These are phyloP conservation scores for Fusarium dimerum DNA, from an alignment of 2,329 filamentous ascomycete species.

Conservation along the genomic window DNA sequence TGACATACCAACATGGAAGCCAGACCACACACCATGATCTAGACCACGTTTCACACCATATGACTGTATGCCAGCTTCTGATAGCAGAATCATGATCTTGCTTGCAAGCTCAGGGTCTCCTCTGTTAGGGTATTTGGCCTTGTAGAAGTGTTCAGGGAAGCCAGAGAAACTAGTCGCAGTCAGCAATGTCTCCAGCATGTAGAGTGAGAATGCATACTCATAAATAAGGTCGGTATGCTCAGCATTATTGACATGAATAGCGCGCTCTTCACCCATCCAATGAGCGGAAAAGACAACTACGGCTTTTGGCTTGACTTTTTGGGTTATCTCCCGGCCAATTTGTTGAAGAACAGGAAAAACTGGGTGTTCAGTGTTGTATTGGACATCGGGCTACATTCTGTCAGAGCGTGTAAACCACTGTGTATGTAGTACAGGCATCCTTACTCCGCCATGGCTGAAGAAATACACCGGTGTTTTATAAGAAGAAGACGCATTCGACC, in stretches of 20 bases:
- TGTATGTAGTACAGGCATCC: constrained; percentile 8
- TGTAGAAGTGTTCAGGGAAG: constrained; percentile 70
- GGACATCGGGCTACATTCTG: constrained; percentile 55
- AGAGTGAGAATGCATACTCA: constrained; percentile 46
- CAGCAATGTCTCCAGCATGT: constrained; percentile 5
- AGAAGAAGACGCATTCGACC: background rate
- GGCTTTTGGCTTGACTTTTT: constrained; percentile 68
- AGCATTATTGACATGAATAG: constrained; percentile 66
- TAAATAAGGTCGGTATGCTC: constrained; percentile 69
- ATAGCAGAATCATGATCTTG: constrained; percentile 57
- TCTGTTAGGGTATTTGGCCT: constrained; percentile 64
- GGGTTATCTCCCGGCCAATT: constrained; percentile 70
- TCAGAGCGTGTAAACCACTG: background rate
- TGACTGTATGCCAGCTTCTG: constrained; percentile 58
- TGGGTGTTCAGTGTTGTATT: constrained; percentile 68
- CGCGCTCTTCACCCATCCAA: constrained; percentile 63
- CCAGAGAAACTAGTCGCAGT: constrained; percentile 60
- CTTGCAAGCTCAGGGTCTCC: constrained; percentile 62
- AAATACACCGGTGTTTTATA: constrained; percentile 46
- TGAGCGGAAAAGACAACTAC: constrained; percentile 78
- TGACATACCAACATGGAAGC: constrained; percentile 53
- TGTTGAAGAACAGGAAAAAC: constrained; percentile 64
- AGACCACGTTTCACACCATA: constrained; percentile 63
- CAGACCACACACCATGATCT: constrained; percentile 75
- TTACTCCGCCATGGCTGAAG: constrained; percentile 52